These are phyloP conservation scores for Wallacemonas sp. DNA, from an alignment of 208 protist species.

Conservation along the genomic window DNA sequence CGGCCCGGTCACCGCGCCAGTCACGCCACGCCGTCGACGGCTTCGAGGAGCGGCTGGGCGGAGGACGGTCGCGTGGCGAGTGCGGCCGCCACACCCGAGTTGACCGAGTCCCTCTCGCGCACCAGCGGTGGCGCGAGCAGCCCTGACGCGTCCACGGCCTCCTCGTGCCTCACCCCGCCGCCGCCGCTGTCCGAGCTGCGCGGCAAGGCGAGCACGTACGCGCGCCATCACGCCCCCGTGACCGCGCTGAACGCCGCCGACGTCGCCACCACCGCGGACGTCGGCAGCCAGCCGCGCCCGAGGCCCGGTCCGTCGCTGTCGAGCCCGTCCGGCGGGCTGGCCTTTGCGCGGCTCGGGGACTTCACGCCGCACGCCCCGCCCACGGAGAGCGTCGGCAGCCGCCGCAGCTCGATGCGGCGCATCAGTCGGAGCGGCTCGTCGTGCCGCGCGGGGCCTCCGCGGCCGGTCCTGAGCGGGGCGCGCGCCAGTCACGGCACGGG, in stretches of 20 bases:
- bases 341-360: not conserved
- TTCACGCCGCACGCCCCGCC: not conserved
- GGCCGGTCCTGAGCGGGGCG: not conserved
- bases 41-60: no score
- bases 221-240: not conserved
- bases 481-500: no score
- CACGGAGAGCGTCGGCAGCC: not conserved
- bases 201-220: not conserved
- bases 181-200: not conserved
- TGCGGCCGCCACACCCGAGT: no score
- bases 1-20: not conserved
- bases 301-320: not conserved
- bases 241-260: not conserved
- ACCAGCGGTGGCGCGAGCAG: no score
- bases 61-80: no score
- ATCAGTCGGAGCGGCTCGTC: constrained; percentile 4
- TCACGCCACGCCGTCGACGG: not conserved
- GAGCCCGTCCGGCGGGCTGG: not conserved
- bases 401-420: not conserved
- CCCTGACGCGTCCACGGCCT: no score
- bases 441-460: not conserved
- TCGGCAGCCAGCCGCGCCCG: not conserved
- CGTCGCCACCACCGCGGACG: not conserved
- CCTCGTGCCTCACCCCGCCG: not conserved
- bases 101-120: no score